These are phyloP conservation scores for Cladosporium cucumerinum DNA, from an alignment of 2,329 filamentous ascomycete species.

Conservation along the genomic window DNA sequence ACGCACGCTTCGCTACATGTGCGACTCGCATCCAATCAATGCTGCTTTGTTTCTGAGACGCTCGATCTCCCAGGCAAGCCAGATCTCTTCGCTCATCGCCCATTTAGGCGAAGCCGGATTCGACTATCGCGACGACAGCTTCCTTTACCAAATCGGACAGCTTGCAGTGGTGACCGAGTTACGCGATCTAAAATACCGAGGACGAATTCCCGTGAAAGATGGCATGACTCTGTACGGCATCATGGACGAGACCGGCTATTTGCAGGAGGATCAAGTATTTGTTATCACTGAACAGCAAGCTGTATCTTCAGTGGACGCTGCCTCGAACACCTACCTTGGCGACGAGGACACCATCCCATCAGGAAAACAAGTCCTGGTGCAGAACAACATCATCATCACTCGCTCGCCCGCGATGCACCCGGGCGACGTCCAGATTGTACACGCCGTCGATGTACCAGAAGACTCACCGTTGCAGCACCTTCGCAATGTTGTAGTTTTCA, in stretches of 20 bases:
- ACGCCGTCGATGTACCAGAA: slow-evolving; percentile 56
- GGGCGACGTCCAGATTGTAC: slow-evolving; percentile 69
- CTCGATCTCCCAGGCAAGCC: slow-evolving; percentile 58
- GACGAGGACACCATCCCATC: slow-evolving; percentile 18
- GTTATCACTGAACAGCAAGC: slow-evolving; percentile 51
- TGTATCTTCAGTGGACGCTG: neutral
- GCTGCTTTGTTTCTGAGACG: slow-evolving; percentile 64
- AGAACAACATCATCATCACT: slow-evolving; percentile 60
- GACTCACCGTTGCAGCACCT: slow-evolving; percentile 60
- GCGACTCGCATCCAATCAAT: slow-evolving; percentile 52
- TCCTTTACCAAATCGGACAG: slow-evolving; percentile 69
- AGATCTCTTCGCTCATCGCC: slow-evolving; percentile 60
- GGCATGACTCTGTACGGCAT: slow-evolving; percentile 77
- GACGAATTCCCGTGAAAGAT: slow-evolving; percentile 66
- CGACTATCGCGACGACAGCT: slow-evolving; percentile 64
- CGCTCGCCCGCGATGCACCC: slow-evolving; percentile 79
- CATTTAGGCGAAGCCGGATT: slow-evolving; percentile 57
- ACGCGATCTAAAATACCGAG: slow-evolving; percentile 72
- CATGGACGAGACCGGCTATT: slow-evolving; percentile 73
- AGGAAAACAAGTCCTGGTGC: slow-evolving; percentile 31
- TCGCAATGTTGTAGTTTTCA: slow-evolving; percentile 76
- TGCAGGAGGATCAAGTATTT: slow-evolving; percentile 67
- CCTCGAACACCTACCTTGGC: neutral
- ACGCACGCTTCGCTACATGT: slow-evolving; percentile 56
- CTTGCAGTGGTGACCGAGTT: slow-evolving; percentile 67